A percentile compares a stretch with the other conserved stretches of the same genome.
phyloP scores from a whole-genome alignment of 2,329 filamentous ascomycete species.

The Fusarium sp. region DNA sequence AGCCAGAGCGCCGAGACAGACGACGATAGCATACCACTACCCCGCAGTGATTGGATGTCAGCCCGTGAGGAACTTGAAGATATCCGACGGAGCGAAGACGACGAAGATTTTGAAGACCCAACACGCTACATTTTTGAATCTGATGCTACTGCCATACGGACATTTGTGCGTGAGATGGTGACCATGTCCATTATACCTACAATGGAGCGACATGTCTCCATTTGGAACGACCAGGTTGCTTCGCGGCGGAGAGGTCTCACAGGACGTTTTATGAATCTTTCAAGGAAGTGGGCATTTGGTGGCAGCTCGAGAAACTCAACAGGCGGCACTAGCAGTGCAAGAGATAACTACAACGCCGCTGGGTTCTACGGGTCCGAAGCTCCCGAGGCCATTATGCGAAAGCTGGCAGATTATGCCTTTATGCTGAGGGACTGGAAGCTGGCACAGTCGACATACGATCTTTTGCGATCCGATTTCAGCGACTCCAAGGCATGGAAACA shows the following conservation, averaged over 20 bases:
- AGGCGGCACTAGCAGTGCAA: slow-evolving; percentile 64
- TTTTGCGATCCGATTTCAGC: slow-evolving; percentile 88
- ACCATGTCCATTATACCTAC: slow-evolving; percentile 94
- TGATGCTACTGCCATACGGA: slow-evolving; percentile 88
- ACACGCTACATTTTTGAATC: slow-evolving; percentile 91
- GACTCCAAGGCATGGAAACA: slow-evolving; percentile 98
- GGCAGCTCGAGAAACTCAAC: slow-evolving; percentile 73
- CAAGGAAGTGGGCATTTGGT: slow-evolving; percentile 91
- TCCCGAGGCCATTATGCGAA: slow-evolving; percentile 92
- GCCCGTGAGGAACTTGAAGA: slow-evolving; percentile 86
- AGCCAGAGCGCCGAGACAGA: slow-evolving; percentile 89
- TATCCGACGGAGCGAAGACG: slow-evolving; percentile 76
- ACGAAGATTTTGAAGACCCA: slow-evolving; percentile 79
- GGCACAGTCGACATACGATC: slow-evolving; percentile 91
- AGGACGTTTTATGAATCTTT: slow-evolving; percentile 94
- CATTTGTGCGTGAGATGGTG: slow-evolving; percentile 94
- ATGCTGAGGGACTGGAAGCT: slow-evolving; percentile 98
- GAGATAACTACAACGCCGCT: slow-evolving; percentile 82
- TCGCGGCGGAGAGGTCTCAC: slow-evolving; percentile 90
- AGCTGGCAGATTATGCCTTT: slow-evolving; percentile 94
- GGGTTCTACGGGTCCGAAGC: slow-evolving; percentile 89
- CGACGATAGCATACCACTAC: slow-evolving; percentile 88
- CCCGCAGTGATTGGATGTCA: slow-evolving; percentile 89
- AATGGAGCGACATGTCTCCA: slow-evolving; percentile 92
- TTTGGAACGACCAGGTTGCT: slow-evolving; percentile 98